These are phyloP conservation scores for Coniophora puteana DNA, from an alignment of 1,284 basidiomycete species.

Conservation along the genomic window DNA sequence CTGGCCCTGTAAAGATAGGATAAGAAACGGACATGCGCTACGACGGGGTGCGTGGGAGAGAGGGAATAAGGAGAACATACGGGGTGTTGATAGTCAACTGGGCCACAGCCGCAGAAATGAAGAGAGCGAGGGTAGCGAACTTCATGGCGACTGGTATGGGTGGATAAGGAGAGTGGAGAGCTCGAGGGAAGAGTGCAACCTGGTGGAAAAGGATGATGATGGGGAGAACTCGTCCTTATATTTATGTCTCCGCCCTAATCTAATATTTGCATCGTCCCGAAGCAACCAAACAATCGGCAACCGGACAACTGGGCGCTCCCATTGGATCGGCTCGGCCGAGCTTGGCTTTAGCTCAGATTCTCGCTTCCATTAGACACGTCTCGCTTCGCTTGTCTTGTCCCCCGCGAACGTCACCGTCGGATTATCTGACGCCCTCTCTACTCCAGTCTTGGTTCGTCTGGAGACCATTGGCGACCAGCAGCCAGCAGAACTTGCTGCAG, in stretches of 20 bases:
- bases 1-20: slow-evolving; percentile 29
- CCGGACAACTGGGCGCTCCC: not conserved
- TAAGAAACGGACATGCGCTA: slow-evolving; percentile 8
- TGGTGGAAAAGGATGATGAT: slow-evolving; percentile 14
- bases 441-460: not conserved
- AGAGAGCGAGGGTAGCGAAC: slow-evolving; percentile 36
- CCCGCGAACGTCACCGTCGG: too few species aligned
- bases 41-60: not conserved
- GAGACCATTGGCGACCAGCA: not conserved
- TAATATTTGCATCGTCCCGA: slow-evolving; percentile 9
- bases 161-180: not conserved
- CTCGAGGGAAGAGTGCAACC: slow-evolving; percentile 6
- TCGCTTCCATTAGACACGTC: too few species aligned
- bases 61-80: slow-evolving; percentile 34
- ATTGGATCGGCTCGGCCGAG: too few species aligned
- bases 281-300: slow-evolving; percentile 7
- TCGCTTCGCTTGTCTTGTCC: too few species aligned
- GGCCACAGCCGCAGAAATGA: slow-evolving; percentile 37
- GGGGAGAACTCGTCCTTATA: slow-evolving; percentile 2
- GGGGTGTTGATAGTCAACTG: slow-evolving; percentile 54
- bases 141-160: slow-evolving; percentile 36
- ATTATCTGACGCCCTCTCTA: too few species aligned
- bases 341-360: not conserved
- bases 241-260: slow-evolving; percentile 32
- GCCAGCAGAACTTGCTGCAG: too few species aligned